Evolutionary conservation across 108 stramenopile species (phyloP).

Genomic region (Skeletonema grethae): DNA sequence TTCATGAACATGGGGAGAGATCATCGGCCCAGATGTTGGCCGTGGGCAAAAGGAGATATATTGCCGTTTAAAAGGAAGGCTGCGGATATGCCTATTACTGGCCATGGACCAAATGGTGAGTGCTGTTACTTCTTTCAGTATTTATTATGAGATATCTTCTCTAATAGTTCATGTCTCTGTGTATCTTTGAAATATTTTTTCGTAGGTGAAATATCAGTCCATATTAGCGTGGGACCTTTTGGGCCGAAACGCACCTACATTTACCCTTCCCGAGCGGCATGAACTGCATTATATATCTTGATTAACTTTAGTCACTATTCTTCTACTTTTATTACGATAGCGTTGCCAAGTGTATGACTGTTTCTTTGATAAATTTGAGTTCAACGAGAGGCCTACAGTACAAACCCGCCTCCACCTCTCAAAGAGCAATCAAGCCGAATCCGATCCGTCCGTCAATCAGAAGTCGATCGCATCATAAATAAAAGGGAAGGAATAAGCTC

Average conservation of each 20-base stretch:
- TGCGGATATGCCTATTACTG: conserved; percentile 19
- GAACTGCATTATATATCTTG: not conserved
- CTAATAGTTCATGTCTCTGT: not conserved
- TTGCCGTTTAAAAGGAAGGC: conserved; percentile 22
- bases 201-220: not conserved
- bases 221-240: not conserved
- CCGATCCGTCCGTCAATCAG: too few relatives aligned
- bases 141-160: not conserved
- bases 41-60: conserved; percentile 20
- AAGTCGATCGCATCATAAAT: too few relatives aligned
- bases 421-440: too few relatives aligned
- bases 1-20: conserved; percentile 26
- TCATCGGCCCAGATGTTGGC: conserved; percentile 28
- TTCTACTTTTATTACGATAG: not conserved
- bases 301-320: not conserved
- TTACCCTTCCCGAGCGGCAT: not conserved
- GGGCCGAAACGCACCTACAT: not conserved
- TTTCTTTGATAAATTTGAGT: not conserved
- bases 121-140: not conserved
- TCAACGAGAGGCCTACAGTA: not conserved
- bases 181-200: not conserved
- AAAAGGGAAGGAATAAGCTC: too few relatives aligned
- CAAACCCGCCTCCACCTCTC: too few relatives aligned
- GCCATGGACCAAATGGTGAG: conserved; percentile 20
- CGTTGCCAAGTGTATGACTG: too few relatives aligned